These are phyloP conservation scores for Rhynchospora tenuis DNA, from an alignment of 176 grass and related monocot genomes.

Conservation along the genomic window DNA sequence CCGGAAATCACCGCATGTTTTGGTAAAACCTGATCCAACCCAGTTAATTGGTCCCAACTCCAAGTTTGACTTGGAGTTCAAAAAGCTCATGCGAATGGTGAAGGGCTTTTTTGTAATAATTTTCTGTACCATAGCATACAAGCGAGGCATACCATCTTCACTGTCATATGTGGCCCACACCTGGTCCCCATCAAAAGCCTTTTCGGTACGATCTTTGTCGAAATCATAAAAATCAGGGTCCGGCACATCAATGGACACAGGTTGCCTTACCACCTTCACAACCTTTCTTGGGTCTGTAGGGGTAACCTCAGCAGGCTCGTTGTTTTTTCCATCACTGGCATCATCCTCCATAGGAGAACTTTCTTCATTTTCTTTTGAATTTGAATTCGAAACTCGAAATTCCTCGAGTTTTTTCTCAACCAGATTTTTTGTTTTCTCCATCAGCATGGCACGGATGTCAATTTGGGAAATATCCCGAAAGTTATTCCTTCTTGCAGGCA, in stretches of 20 bases:
- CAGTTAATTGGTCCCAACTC: slow-evolving; percentile 59
- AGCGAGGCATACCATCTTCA: slow-evolving; percentile 66
- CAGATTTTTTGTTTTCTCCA: slow-evolving; percentile 40
- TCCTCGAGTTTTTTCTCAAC: slow-evolving; percentile 37
- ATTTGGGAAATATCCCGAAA: slow-evolving; percentile 47
- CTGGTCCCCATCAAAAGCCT: slow-evolving; percentile 49
- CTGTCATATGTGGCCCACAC: slow-evolving; percentile 67
- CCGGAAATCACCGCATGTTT: slow-evolving; percentile 69
- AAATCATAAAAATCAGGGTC: slow-evolving; percentile 69
- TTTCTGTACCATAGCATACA: slow-evolving; percentile 63
- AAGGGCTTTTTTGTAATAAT: slow-evolving; percentile 55
- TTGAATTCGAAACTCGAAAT: slow-evolving; percentile 15
- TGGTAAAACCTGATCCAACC: slow-evolving; percentile 51
- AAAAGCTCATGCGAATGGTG: slow-evolving; percentile 61
- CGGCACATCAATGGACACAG: slow-evolving; percentile 46
- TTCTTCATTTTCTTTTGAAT: slow-evolving; percentile 17
- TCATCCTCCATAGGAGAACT: slow-evolving; percentile 8
- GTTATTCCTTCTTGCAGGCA: slow-evolving; percentile 37
- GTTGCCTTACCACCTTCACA: slow-evolving; percentile 26
- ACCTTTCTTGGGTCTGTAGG: slow-evolving; percentile 1
- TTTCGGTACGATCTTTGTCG: slow-evolving; percentile 60
- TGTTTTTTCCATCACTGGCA: not conserved
- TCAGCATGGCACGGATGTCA: slow-evolving; percentile 34
- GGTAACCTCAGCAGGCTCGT: slow-evolving; percentile 7
- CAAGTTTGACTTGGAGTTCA: slow-evolving; percentile 68